phyloP scores from a whole-genome alignment of 768 basidiomycete genomes.

The Glaciozyma antarctica region DNA sequence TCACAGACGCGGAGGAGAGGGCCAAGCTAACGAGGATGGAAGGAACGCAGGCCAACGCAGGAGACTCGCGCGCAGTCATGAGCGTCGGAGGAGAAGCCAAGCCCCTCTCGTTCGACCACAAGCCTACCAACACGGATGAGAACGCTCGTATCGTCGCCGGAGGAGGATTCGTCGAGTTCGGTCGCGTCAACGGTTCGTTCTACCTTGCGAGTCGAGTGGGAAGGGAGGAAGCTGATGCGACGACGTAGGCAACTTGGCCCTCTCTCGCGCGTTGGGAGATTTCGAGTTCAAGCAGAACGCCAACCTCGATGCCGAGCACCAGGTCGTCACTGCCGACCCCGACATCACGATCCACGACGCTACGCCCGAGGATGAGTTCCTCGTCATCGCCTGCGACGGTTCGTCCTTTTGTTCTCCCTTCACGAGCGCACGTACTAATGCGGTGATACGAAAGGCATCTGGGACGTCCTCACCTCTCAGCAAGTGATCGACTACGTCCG shows the following conservation, averaged over 20 bases:
- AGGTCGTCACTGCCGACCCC: conserved; percentile 90
- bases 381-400: conserved; percentile 98
- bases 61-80: conserved; percentile 87
- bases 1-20: background rate
- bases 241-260: conserved; percentile 73
- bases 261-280: conserved; percentile 90
- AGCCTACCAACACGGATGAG: conserved; percentile 82
- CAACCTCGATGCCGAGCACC: conserved; percentile 66
- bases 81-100: conserved; percentile 75
- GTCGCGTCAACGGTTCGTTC: conserved; percentile 79
- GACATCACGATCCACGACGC: conserved; percentile 75
- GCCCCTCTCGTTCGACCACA: conserved; percentile 87
- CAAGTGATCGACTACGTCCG: conserved; percentile 84
- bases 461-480: conserved; percentile 93
- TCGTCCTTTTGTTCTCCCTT: conserved; percentile 30
- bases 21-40: no score
- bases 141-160: conserved; percentile 74
- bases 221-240: background rate
- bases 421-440: background rate
- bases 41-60: conserved; percentile 74
- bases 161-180: conserved; percentile 92
- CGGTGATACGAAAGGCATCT: conserved; percentile 60
- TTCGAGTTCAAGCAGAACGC: conserved; percentile 98
- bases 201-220: background rate
- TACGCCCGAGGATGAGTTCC: conserved; percentile 84